phyloP scores from a whole-genome alignment of 2,329 filamentous ascomycete genomes.

The Rutstroemia sp. region DNA sequence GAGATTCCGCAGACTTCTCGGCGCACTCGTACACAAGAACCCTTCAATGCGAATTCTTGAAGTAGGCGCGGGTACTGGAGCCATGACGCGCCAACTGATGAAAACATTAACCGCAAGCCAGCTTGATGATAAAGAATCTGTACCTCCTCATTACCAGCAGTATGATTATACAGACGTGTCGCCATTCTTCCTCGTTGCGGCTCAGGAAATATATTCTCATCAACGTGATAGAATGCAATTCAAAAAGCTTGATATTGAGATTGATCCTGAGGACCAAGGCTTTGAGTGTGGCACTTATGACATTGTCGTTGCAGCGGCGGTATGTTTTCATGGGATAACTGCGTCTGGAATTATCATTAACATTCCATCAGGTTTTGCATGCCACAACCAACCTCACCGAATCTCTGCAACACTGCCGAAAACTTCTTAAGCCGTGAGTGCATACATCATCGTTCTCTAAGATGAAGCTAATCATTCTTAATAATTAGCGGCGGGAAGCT shows the following conservation, averaged over 20 bases:
- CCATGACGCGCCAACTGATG: background rate
- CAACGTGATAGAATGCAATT: slow-evolving; percentile 19
- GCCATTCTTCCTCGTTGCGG: slow-evolving; percentile 34
- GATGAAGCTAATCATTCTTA: slow-evolving; percentile 5
- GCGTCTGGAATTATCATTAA: background rate
- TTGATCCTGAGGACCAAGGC: slow-evolving; percentile 13
- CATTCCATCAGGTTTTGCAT: slow-evolving; percentile 15
- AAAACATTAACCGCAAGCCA: background rate
- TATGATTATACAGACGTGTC: slow-evolving; percentile 34
- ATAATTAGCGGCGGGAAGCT: slow-evolving; percentile 24
- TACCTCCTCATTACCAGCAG: background rate
- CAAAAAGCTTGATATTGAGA: slow-evolving; percentile 23
- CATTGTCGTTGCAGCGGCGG: slow-evolving; percentile 19
- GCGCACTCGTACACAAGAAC: slow-evolving; percentile 13
- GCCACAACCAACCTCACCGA: slow-evolving; percentile 16
- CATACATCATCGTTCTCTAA: background rate
- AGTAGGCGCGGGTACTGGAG: slow-evolving; percentile 13
- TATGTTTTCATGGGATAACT: slow-evolving; percentile 18
- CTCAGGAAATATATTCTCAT: slow-evolving; percentile 26
- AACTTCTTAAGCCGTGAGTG: slow-evolving; percentile 24
- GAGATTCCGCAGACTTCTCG: background rate
- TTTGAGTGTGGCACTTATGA: slow-evolving; percentile 17
- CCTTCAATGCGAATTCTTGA: slow-evolving; percentile 17
- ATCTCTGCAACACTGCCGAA: slow-evolving; percentile 22
- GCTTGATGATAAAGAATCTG: background rate